These are phyloP conservation scores for Boletus hoseneyae DNA, from an alignment of 1,284 basidiomycete species.

Conservation along the genomic window DNA sequence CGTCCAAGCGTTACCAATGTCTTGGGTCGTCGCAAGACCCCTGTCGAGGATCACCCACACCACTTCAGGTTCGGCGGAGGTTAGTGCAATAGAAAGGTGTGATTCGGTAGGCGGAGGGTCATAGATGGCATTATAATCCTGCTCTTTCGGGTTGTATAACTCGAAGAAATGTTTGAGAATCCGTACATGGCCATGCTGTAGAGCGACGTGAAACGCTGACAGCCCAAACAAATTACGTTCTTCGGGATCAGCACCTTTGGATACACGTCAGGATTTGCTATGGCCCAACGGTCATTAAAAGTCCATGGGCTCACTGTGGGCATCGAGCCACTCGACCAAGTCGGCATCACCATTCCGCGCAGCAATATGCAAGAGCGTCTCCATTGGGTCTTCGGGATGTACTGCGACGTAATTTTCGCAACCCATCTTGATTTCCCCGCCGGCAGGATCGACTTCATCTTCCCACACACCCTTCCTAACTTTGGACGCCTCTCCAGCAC, in stretches of 20 bases:
- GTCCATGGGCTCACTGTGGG: slow-evolving; percentile 51
- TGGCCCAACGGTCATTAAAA: slow-evolving; percentile 21
- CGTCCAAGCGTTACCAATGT: slow-evolving; percentile 51
- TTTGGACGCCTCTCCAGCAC: slow-evolving; percentile 44
- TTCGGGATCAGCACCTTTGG: slow-evolving; percentile 63
- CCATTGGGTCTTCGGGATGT: slow-evolving; percentile 49
- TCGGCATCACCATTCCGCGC: slow-evolving; percentile 49
- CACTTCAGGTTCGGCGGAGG: slow-evolving; percentile 56
- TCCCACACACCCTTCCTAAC: slow-evolving; percentile 68
- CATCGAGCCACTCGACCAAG: slow-evolving; percentile 64
- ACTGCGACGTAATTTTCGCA: slow-evolving; percentile 48
- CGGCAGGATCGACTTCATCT: slow-evolving; percentile 63
- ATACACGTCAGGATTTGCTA: slow-evolving; percentile 21
- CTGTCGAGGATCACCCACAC: slow-evolving; percentile 62
- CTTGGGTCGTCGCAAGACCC: slow-evolving; percentile 44
- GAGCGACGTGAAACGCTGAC: slow-evolving; percentile 66
- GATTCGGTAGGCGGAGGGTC: slow-evolving; percentile 36
- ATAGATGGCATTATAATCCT: slow-evolving; percentile 50
- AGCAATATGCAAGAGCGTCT: slow-evolving; percentile 69
- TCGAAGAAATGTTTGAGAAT: slow-evolving; percentile 58
- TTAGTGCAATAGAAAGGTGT: slow-evolving; percentile 53
- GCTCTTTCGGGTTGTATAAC: slow-evolving; percentile 45
- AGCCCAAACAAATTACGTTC: slow-evolving; percentile 56
- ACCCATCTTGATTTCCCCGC: slow-evolving; percentile 61
- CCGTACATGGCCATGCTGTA: slow-evolving; percentile 46